Base-by-base conservation (phyloP, 176 grass and related monocot genomes). In the Musa beccarii region DNA sequence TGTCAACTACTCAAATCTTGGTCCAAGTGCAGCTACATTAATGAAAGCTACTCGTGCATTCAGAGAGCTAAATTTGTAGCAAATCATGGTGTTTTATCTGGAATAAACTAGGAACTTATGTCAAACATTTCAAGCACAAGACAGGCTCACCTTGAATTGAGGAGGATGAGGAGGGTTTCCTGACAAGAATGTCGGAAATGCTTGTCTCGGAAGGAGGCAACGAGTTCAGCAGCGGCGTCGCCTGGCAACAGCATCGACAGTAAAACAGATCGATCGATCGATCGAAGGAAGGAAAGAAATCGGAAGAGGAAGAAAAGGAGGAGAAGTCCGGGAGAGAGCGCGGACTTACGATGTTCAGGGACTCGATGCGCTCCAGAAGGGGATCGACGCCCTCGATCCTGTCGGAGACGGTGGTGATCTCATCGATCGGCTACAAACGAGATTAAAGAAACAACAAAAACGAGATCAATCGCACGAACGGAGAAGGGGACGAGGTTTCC, bases 391-490 rank as follows among this genome's bases (percentile, higher is more conserved):
- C 79, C 55, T 65, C 79, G 56, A 53, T 20, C 68, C 57, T 72
- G 59, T 73, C 69, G 20, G 69, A 80, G 23, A 80, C 79, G 2
- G 57, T 73, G 79, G 79, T 80, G 57, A 80, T 80, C 69, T 80
- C 79, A 53, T 80, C 79, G 79, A 73, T 63, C 22, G 49, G 68
- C 78, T 80, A 26, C 23, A 15, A 51, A 51, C 43, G 26, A 14
- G n/a, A 19, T n/a, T 10, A 64, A 43, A 28, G 21, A 67, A 1
- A 67, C n/a, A 53, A 8, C 9, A 10, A 29, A 25, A 69, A 54
- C 52, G 11, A 14, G 56, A 26, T 56, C 24, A 15, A 28, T 74
- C 16, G 2, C 52, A 14, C 24, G 6, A 22, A 74, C 10, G 23
- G 25, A 54, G 52, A 54, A 73, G 13, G 13, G 15, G 14, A 24